phyloP scores from a whole-genome alignment of 306 rosid genomes.

The Gastrolobium bilobum region DNA sequence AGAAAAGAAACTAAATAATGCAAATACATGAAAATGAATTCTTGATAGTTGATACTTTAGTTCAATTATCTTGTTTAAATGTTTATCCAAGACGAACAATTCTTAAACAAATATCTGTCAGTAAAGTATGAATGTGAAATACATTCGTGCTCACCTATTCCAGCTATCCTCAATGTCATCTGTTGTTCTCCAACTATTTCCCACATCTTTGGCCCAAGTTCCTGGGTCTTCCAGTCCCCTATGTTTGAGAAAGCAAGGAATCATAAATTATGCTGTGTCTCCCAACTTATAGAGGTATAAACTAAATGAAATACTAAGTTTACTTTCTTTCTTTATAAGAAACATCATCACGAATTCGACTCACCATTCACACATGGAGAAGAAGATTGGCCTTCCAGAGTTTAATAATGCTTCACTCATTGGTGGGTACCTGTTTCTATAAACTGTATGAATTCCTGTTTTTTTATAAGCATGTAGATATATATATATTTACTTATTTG shows the following conservation, averaged over 20 bases:
- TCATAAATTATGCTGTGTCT: not conserved
- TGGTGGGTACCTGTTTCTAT: constrained; percentile 60
- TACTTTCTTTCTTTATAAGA: not conserved
- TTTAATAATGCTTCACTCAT: constrained; percentile 68
- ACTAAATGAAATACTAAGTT: not conserved
- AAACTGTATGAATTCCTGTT: not conserved
- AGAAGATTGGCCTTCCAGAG: constrained; percentile 62
- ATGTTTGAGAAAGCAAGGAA: not conserved
- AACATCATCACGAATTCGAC: constrained; percentile 19
- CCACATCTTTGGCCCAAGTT: constrained; percentile 61
- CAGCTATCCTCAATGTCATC: constrained; percentile 63
- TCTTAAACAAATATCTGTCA: not conserved
- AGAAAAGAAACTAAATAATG: not conserved
- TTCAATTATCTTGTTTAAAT: not conserved
- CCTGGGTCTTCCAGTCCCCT: constrained; percentile 60
- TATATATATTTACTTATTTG: not conserved
- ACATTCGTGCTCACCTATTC: constrained; percentile 50
- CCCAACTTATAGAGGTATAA: not conserved
- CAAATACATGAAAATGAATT: not conserved
- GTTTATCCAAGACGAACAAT: too few species aligned
- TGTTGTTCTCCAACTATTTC: constrained; percentile 80
- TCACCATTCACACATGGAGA: constrained; percentile 79
- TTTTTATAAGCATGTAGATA: not conserved
- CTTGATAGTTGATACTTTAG: not conserved
- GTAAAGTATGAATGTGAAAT: not conserved